phyloP scores from a whole-genome alignment of 2,329 filamentous ascomycete species.

The Colletotrichum coccodes region DNA sequence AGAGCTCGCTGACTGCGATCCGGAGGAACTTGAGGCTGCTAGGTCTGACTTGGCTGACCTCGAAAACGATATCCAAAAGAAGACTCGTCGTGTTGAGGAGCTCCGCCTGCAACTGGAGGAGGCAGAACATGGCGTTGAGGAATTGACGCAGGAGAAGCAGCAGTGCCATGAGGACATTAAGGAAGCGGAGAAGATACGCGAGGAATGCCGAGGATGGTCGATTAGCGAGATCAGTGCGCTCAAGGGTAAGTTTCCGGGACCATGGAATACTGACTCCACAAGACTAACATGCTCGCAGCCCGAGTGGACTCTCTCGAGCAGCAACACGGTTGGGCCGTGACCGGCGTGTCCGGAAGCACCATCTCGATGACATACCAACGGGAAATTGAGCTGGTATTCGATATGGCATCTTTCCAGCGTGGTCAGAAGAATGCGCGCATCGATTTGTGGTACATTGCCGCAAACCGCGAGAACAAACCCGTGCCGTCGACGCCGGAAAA shows the following conservation, averaged over 20 bases:
- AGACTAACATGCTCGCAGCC: constrained; percentile 60
- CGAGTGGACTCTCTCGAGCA: constrained; percentile 74
- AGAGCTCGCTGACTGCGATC: constrained; percentile 83
- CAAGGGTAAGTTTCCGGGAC: constrained; percentile 67
- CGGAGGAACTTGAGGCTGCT: constrained; percentile 78
- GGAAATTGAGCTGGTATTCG: constrained; percentile 79
- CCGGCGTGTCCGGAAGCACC: constrained; percentile 67
- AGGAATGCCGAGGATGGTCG: constrained; percentile 92
- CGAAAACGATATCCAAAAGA: constrained; percentile 76
- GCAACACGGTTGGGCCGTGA: constrained; percentile 77
- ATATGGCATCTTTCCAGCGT: constrained; percentile 69
- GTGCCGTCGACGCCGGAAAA: constrained; percentile 71
- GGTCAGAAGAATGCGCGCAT: constrained; percentile 63
- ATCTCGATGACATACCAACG: constrained; percentile 80
- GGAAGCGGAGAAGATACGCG: constrained; percentile 83
- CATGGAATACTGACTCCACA: not conserved
- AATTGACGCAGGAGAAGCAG: constrained; percentile 73
- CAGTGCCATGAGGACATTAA: constrained; percentile 79
- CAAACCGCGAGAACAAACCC: constrained; percentile 62
- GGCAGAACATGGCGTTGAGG: constrained; percentile 72
- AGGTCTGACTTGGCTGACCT: constrained; percentile 73
- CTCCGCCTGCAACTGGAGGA: constrained; percentile 74
- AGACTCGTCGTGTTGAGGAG: constrained; percentile 73
- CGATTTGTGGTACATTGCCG: constrained; percentile 76
- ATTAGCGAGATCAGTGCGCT: constrained; percentile 80